Base-by-base conservation (phyloP, 169 alveolate genomes). In the Plasmodium falciparum region DNA sequence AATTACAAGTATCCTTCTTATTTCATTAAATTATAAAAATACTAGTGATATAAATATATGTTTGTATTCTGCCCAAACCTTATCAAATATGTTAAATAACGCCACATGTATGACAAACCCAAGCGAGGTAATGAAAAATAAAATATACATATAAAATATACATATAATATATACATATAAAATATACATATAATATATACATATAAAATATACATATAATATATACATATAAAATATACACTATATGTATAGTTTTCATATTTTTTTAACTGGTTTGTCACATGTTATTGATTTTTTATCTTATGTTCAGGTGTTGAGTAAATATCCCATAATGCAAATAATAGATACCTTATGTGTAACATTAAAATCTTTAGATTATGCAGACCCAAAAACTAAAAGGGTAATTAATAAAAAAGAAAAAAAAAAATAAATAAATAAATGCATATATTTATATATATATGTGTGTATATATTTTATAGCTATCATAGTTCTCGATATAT, bases 331-430 rank as follows among this genome's bases (percentile, higher is more conserved):
- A 47, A 66, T 83, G 63, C 91, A 83, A 63, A 83, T 83, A 29
- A 83, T 83, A 11, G 91, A 83, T 22, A 26, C 73, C 9, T 26
- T 83, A 9, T 83, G 91, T 22, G 1, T 83, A 17, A 58, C 91
- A 22, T 43, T 83, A 39, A 83, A 83, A 73, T 83, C 83, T 39
- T 73, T 83, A 6, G 85, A 83, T 83, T 83, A 83, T 20, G 54
- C 80, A 13, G 91, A 83, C n/a, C 91, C 91, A 0, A 83, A 83
- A 54, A 76, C 63, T 76, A 76, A 76, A 59, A 76, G 76, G 78
- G 89, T 76, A 12, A 67, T 26, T 12, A 54, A 3, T 45, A 62
- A 54, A 43, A 47, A 43, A 1, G 67, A 39, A 2, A 26, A 26
- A 26, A 26, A 39, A 5, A 39, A 39, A 33, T 4, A 39, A 39